Evolutionary conservation across 1,284 basidiomycete species (phyloP), one percentile per base, ranked within the genome.

Genomic region (Meira nashicola): DNA sequence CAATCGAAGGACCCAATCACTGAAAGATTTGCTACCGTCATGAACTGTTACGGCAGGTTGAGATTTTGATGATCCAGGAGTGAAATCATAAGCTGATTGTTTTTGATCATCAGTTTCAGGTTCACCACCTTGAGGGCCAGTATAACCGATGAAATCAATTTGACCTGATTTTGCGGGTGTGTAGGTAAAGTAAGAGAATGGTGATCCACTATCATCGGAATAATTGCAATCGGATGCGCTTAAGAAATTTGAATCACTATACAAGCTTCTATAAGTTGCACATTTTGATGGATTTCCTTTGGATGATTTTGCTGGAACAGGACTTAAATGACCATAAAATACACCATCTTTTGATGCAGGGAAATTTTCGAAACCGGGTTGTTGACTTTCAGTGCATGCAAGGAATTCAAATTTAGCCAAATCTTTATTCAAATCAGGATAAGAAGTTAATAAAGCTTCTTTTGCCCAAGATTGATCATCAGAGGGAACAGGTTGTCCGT

Each of bases 101-200:
- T 15, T 37, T 25, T 44, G 17, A 25, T 44, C 43, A 12, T 2
- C 14, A 15, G 50, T 38, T 39, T 14, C 21, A 25, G 50, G 50
- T n/a, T 38, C 23, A 19, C 38, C 50, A 15, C 50, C 50, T 25
- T 53, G 23, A 14, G 50, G 50, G 5, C 50, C 50, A 39, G 50
- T 53, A 15, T 53, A 38, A 3, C 23, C 38, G 28, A 53, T 17
- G 28, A 53, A 53, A 12, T n/a, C 8, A 33, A 53, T 53, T 25
- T 41, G 6, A 17, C 50, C 50, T 19, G 23, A 12, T 14, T 53
- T 41, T 5, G 6, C 37, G 5, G 50, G 28, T 3, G 17, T 28
- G 15, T 53, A 53, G 38, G 50, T n/a, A 25, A 53, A 53, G 50
- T 53, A 53, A 5, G 37, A 53, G 37, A 53, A 53, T 17, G 50